Percentiles rank a stretch among this genome's conserved stretches.
Evolutionary conservation across 2,329 filamentous ascomycete species (phyloP).

Genomic region (Alternaria ethzedia): DNA sequence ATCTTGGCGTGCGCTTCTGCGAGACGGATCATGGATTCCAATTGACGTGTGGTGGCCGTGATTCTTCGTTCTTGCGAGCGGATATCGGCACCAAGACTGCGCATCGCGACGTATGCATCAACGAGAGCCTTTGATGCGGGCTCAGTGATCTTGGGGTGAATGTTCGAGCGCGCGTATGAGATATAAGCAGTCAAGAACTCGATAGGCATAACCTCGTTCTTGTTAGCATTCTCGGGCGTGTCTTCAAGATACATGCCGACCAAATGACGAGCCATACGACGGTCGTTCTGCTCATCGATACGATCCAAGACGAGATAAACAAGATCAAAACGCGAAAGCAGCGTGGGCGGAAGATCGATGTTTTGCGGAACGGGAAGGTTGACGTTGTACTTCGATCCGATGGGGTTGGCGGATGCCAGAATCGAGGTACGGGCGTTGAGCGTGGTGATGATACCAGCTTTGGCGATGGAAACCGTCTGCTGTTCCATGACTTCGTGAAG

Average conservation of each 20-base stretch:
- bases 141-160: constrained; percentile 81
- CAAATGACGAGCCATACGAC: constrained; percentile 87
- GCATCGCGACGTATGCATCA: constrained; percentile 90
- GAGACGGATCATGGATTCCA: constrained; percentile 98
- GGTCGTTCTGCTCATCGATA: constrained; percentile 87
- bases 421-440: constrained; percentile 95
- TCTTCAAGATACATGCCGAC: constrained; percentile 98
- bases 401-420: constrained; percentile 95
- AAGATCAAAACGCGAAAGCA: constrained; percentile 94
- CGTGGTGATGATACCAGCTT: constrained; percentile 82
- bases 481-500: constrained; percentile 84
- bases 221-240: constrained; percentile 81
- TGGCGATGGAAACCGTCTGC: constrained; percentile 78
- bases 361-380: constrained; percentile 96
- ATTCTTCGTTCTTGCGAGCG: constrained; percentile 92
- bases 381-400: constrained; percentile 96
- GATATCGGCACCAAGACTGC: constrained; percentile 75
- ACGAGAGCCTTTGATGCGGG: constrained; percentile 85
- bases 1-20: constrained; percentile 97
- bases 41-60: constrained; percentile 93
- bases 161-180: constrained; percentile 87
- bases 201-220: constrained; percentile 78
- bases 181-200: constrained; percentile 98
- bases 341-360: constrained; percentile 93
- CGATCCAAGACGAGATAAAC: constrained; percentile 96